phyloP scores from a whole-genome alignment of 2,329 filamentous ascomycete species.

The Knufia petricola region DNA sequence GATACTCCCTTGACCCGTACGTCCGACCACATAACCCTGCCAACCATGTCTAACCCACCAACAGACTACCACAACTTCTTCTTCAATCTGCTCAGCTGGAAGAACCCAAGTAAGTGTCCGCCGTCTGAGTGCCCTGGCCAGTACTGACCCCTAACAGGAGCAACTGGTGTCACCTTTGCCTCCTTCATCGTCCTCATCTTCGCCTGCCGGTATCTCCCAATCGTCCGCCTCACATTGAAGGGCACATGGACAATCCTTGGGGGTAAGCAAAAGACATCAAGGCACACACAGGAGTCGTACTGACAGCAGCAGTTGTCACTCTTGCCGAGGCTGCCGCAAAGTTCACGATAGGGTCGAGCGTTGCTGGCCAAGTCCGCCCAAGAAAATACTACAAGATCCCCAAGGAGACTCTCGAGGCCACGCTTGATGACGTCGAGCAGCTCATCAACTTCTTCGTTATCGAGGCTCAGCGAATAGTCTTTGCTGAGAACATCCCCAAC shows the following conservation, averaged over 20 bases:
- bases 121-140: background rate
- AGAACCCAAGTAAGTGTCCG: conserved; percentile 30
- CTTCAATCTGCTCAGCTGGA: conserved; percentile 51
- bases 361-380: conserved; percentile 53
- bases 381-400: conserved; percentile 57
- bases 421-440: conserved; percentile 54
- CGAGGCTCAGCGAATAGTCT: conserved; percentile 56
- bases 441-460: conserved; percentile 60
- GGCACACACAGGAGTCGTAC: conserved; percentile 4
- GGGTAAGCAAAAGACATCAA: conserved; percentile 32
- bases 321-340: conserved; percentile 49
- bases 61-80: conserved; percentile 57
- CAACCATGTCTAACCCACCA: conserved; percentile 7
- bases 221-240: conserved; percentile 54
- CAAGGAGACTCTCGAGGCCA: conserved; percentile 52
- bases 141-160: conserved; percentile 38
- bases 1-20: conserved; percentile 54
- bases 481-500: conserved; percentile 54
- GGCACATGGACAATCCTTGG: conserved; percentile 49
- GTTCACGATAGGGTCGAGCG: conserved; percentile 46
- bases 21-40: conserved; percentile 20
- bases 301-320: conserved; percentile 35
- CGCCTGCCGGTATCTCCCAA: conserved; percentile 52
- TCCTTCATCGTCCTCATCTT: conserved; percentile 51
- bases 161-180: conserved; percentile 52